Conservation (phyloP, 306 rosid genomes). For the Argentina anserina region DNA sequence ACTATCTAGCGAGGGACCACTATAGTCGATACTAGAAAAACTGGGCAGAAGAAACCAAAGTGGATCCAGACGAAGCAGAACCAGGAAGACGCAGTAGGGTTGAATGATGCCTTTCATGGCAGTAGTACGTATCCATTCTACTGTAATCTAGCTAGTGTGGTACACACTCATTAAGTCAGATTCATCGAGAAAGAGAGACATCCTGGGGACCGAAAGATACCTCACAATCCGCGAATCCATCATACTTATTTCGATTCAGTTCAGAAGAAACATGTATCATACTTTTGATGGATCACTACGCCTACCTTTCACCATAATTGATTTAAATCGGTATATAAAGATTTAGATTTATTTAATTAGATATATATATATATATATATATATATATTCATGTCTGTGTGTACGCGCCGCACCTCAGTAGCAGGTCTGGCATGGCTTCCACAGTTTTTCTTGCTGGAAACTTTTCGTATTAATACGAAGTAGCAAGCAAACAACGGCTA, state of each 20-base stretch:
- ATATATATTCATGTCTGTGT: too few species aligned
- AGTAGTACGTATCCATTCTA: not conserved
- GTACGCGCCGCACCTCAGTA: too few species aligned
- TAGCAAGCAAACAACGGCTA: not conserved
- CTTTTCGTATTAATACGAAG: not conserved
- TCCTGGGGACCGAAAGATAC: constrained; percentile 33
- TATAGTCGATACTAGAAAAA: not conserved
- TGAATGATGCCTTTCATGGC: not conserved
- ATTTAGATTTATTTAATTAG: too few species aligned
- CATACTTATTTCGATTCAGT: not conserved
- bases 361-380: too few species aligned
- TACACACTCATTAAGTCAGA: not conserved
- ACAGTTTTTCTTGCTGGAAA: too few species aligned
- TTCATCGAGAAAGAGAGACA: not conserved
- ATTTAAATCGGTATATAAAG: not conserved
- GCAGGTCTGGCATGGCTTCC: too few species aligned
- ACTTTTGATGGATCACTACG: not conserved
- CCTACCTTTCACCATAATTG: not conserved
- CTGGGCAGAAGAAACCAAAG: not conserved
- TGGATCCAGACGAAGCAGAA: not conserved
- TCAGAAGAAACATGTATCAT: not conserved
- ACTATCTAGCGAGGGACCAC: not conserved
- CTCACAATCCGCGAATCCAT: constrained; percentile 13
- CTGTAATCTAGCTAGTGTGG: not conserved
- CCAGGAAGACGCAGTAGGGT: not conserved